Base-by-base conservation (phyloP, 1,139 yeast species). In the Kodamaea suecica region DNA sequence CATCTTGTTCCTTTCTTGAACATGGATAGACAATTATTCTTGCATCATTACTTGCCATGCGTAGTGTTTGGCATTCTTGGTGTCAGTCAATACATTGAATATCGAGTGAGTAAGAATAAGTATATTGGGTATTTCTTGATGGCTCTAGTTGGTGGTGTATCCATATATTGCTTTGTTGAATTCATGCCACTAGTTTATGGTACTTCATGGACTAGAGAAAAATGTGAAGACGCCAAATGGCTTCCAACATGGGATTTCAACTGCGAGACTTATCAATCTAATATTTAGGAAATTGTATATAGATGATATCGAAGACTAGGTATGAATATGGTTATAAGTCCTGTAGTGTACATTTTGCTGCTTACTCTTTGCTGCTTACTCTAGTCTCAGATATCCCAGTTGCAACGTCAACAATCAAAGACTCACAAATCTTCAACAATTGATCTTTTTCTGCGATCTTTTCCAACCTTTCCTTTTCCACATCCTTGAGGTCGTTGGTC, bases 391-490 rank as follows among this genome's bases (percentile, higher is more conserved):
- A 66, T 2, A 76, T 73, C 0, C 84, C 84, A 20, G 61, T 55
- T 5, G 90, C 76, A 17, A 82, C 75, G 26, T 74, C 72, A 31
- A 78, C 52, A 23, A 88, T 87, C 47, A 92, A 60, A 2, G 70
- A 72, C 54, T 87, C 90, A 36, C 92, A 83, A 63, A 78, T 73
- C 15, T 66, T 65, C 42, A 83, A 57, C 33, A 90, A 59, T 37
- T 68, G 66, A 41, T 85, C 90, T 50, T 88, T 86, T 49, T 80
- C 77, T 45, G 69, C 53, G 17, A 85, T 73, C 27, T 83, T 84
- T 26, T 61, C 60, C 15, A 71, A 61, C 42, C 88, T 73, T 36
- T 77, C 76, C 16, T 61, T 54, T 49, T 90, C 95, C 1, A 82
- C 80, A 4, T 64, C 63, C 16, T 72, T 70, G 37, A 92, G 63